phyloP scores from a whole-genome alignment of 2,329 filamentous ascomycete genomes.

The Pyricularia sp. region DNA sequence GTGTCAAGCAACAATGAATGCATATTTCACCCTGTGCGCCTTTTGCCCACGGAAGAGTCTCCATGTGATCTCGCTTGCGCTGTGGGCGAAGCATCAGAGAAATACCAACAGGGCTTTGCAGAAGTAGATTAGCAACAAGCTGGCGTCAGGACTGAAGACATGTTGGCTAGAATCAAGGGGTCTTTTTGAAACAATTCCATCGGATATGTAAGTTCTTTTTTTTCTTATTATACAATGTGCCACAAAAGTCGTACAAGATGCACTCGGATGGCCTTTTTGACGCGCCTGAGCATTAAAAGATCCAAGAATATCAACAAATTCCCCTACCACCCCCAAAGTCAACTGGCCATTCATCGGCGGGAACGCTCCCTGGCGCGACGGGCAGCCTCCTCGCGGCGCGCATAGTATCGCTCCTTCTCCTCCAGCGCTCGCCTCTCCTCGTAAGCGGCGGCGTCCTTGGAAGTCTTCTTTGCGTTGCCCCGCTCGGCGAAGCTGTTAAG shows the following conservation, averaged over 20 bases:
- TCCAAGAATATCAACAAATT: not conserved
- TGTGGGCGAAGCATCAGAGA: not conserved
- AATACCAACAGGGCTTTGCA: not conserved
- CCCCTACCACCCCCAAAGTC: not conserved
- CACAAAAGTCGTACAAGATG: not conserved
- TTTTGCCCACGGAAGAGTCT: not conserved
- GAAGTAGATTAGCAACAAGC: not conserved
- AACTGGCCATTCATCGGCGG: not conserved
- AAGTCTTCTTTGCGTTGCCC: not conserved
- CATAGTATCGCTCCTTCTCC: constrained; percentile 3
- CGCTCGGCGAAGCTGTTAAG: constrained; percentile 2
- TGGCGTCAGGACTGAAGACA: not conserved
- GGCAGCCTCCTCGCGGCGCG: not conserved
- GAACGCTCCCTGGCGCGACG: not conserved
- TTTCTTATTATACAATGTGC: not conserved
- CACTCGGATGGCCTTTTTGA: not conserved
- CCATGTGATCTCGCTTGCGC: not conserved
- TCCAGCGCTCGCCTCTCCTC: constrained; percentile 2
- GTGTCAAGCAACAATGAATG: not conserved
- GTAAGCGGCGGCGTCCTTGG: not conserved
- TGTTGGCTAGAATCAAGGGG: not conserved
- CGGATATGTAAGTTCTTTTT: not conserved
- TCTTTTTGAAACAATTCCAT: not conserved
- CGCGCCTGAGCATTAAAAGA: not conserved
- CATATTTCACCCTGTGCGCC: not conserved